Conservation (phyloP, 768 basidiomycete species). For the Boletus fagicola region DNA sequence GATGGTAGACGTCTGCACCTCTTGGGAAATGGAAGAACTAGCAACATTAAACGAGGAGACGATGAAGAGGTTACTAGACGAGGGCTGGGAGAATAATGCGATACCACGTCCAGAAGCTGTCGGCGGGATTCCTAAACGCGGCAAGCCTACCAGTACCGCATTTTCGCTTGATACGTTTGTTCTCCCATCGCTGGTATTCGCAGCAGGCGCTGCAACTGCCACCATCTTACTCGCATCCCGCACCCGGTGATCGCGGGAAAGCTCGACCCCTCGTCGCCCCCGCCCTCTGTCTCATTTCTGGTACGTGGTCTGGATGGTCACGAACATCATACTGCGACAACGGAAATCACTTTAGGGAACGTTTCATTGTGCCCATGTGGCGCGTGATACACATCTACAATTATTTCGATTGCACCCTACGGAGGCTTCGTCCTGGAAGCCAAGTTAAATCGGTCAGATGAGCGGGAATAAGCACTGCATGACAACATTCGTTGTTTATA, state of each 20-base stretch:
- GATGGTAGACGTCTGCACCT: constrained; percentile 86
- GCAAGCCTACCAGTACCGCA: constrained; percentile 1
- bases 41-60: constrained; percentile 60
- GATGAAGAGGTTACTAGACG: constrained; percentile 66
- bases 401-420: background rate
- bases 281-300: background rate
- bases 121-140: constrained; percentile 27
- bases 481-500: background rate
- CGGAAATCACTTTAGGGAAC: background rate
- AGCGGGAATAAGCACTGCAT: background rate
- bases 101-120: constrained; percentile 48
- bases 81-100: constrained; percentile 77
- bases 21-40: constrained; percentile 84
- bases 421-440: background rate
- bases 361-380: background rate
- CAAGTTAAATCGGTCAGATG: background rate
- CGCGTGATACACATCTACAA: background rate
- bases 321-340: background rate
- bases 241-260: constrained; percentile 25
- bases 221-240: constrained; percentile 33
- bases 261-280: background rate
- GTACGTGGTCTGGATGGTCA: constrained; percentile 6
- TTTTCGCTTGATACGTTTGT: constrained; percentile 18
- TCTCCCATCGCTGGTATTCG: constrained; percentile 39
- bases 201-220: constrained; percentile 42